Conservation (phyloP, 257 asterid species). For the Petrea volubilis region DNA sequence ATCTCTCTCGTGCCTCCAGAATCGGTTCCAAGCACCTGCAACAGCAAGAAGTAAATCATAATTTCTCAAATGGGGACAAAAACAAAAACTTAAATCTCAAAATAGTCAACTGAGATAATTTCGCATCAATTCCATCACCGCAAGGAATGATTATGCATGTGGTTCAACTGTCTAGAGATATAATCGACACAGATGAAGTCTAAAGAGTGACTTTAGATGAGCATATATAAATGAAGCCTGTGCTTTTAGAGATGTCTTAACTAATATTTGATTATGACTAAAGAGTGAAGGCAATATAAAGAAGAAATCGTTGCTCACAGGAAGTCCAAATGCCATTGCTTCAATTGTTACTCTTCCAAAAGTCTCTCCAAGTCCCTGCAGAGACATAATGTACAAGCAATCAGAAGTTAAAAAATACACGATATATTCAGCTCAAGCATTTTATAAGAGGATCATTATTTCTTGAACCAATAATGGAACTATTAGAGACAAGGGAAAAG, state of each 20-base stretch:
- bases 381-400: background rate
- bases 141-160: no score
- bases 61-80: background rate
- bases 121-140: no score
- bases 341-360: slow-evolving; percentile 98
- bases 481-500: no score
- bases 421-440: no score
- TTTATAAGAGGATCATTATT: background rate
- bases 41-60: slow-evolving; percentile 3
- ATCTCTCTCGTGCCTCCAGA: slow-evolving; percentile 94
- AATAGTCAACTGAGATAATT: no score
- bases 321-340: slow-evolving; percentile 99
- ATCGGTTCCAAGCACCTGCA: slow-evolving; percentile 90
- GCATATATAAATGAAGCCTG: no score
- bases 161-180: no score
- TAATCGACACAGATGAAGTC: no score
- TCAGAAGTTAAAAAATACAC: background rate
- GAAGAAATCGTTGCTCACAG: slow-evolving; percentile 51
- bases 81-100: no score
- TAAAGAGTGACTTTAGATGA: no score
- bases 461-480: background rate
- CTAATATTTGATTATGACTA: background rate
- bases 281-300: background rate
- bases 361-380: slow-evolving; percentile 98
- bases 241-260: background rate